Percentiles rank a stretch among this genome's conserved stretches.
These are phyloP conservation scores for Diaporthe sp. DNA, from an alignment of 2,329 filamentous ascomycete genomes.

Conservation along the genomic window DNA sequence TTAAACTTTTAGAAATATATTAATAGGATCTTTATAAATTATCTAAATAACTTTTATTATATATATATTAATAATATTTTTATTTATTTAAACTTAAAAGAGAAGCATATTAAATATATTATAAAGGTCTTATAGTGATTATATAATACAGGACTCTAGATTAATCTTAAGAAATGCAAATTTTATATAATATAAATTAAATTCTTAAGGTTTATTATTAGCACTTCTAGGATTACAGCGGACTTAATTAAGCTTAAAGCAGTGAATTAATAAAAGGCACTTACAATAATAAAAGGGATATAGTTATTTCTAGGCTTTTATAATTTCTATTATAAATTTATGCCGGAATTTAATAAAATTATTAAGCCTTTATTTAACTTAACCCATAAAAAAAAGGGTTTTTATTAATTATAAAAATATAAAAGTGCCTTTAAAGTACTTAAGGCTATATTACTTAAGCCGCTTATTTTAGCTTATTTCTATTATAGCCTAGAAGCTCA, in stretches of 20 bases:
- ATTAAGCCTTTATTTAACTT: no score
- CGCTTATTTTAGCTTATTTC: no score
- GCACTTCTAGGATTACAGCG: not conserved
- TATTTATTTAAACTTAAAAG: not conserved
- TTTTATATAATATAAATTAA: constrained; percentile 1
- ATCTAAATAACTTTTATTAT: not conserved
- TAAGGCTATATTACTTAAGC: no score
- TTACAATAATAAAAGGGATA: not conserved
- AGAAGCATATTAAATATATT: not conserved
- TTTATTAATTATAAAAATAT: no score
- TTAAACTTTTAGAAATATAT: not conserved
- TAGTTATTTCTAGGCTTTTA: not conserved
- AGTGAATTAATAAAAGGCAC: not conserved
- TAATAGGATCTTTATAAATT: not conserved
- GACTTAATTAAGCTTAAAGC: not conserved
- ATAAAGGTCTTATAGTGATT: not conserved
- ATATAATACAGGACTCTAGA: not conserved
- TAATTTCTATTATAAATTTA: not conserved
- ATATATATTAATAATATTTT: constrained; percentile 9
- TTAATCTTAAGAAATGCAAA: not conserved
- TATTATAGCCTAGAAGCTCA: no score
- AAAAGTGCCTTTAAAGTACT: no score
- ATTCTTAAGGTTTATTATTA: not conserved
- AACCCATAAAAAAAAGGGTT: no score
- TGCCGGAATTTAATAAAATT: no score